Evolutionary conservation across 1,139 yeast species (phyloP), one percentile per base, ranked within the genome.

Genomic region (Saccharomyces hybrid): DNA sequence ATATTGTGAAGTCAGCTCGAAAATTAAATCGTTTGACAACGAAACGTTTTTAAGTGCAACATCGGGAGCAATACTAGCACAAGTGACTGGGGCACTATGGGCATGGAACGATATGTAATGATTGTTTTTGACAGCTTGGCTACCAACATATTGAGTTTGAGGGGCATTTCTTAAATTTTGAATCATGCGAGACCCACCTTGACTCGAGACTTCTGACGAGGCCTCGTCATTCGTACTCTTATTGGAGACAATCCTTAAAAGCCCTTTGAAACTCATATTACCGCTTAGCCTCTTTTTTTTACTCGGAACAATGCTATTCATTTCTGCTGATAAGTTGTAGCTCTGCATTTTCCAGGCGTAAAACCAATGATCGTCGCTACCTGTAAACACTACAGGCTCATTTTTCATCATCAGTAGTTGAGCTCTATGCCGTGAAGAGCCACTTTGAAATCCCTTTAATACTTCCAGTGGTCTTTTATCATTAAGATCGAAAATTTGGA

Each of bases 61-160:
- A 14, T 79, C 73, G 0, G 98, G 97, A 0, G 96, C 96, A 72
- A 89, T 81, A 0, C 82, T 64, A 0, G 96, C 95, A 31, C 81
- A 84, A 50, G 95, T 89, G 26, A 90, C 88, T 47, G 81, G 79
- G 1, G 84, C 75, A 64, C 81, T 83, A 70, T 88, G 91, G 0
- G 95, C 90, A 71, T 87, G 95, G 68, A 89, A 87, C 3, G 87
- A 78, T 2, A 86, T 77, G 67, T 82, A 82, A 60, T 81, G 67
- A n/a, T 56, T 59, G 51, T 73, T 64, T 32, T 67, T 68, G 29
- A 62, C 52, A 3, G 52, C 49, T 47, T 64, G 66, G 50, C 42
- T 57, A 52, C 46, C 38, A 11, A 32, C 34, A 8, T 21, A 3
- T 38, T 38, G 44, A 11, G 50, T 14, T 7, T 49, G 50, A 27